Percentiles rank a stretch among this genome's conserved stretches.
These are phyloP conservation scores for Cystobasidium tubakii DNA, from an alignment of 768 basidiomycete species.

Conservation along the genomic window DNA sequence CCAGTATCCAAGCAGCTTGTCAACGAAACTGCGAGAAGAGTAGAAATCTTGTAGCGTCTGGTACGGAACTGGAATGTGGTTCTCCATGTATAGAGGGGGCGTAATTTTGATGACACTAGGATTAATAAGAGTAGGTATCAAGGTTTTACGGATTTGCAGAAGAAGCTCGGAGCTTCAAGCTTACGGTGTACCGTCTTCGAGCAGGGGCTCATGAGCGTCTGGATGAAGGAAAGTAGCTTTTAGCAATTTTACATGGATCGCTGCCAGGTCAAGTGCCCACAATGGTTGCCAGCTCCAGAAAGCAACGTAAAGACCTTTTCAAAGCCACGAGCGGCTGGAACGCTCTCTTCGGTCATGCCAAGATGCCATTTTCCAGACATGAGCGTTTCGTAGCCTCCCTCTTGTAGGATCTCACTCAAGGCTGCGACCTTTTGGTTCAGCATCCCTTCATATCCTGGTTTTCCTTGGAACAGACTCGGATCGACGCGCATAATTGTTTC, in stretches of 20 bases:
- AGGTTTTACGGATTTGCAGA: too few species aligned
- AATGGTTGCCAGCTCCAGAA: not conserved
- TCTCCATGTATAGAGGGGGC: constrained; percentile 2
- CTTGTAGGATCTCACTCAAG: constrained; percentile 3
- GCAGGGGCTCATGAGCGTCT: not conserved
- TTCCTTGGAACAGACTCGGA: not conserved
- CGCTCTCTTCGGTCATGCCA: not conserved
- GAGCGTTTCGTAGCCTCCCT: constrained; percentile 7
- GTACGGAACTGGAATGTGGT: not conserved
- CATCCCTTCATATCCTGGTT: constrained; percentile 3
- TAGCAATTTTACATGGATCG: not conserved
- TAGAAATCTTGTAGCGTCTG: not conserved
- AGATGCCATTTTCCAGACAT: constrained; percentile 16
- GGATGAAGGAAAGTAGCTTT: not conserved
- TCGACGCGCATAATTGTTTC: not conserved
- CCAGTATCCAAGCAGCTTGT: not conserved
- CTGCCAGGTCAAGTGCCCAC: too few species aligned
- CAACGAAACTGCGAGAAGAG: not conserved
- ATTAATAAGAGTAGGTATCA: too few species aligned
- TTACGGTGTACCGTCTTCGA: not conserved
- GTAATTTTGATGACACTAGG: not conserved
- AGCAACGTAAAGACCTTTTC: not conserved
- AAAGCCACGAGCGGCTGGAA: constrained; percentile 7
- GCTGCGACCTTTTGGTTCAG: constrained; percentile 6
- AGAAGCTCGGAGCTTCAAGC: not conserved